Evolutionary conservation across 805 yeast genomes (phyloP).

Genomic region (Starmerella kuoi): DNA sequence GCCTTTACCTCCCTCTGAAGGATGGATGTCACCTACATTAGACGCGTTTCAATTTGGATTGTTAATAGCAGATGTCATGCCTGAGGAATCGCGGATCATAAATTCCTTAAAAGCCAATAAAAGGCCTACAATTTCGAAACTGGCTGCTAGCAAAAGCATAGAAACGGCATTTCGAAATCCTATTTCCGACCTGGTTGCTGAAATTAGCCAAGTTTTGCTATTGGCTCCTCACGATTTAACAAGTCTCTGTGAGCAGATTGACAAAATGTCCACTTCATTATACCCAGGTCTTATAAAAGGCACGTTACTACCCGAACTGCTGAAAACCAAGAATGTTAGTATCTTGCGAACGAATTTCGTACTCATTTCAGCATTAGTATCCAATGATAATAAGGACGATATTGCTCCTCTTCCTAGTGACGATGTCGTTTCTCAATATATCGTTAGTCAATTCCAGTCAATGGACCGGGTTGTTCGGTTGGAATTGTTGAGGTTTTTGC

Average conservation of each 20-base stretch:
- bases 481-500: conserved; percentile 52
- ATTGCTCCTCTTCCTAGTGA: conserved; percentile 14
- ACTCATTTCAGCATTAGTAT: conserved; percentile 3
- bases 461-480: conserved; percentile 71
- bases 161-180: conserved; percentile 30
- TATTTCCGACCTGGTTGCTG: conserved; percentile 41
- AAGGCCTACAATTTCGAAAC: conserved; percentile 16
- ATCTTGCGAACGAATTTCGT: conserved; percentile 12
- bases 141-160: conserved; percentile 16
- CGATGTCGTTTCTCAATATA: conserved; percentile 42
- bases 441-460: conserved; percentile 49
- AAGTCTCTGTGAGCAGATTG: conserved; percentile 9
- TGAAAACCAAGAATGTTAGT: conserved; percentile 25
- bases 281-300: conserved; percentile 6
- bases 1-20: conserved; percentile 25
- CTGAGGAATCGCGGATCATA: conserved; percentile 16
- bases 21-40: conserved; percentile 23
- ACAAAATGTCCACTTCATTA: not conserved
- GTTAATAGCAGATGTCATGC: conserved; percentile 37
- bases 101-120: conserved; percentile 13
- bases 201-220: conserved; percentile 40
- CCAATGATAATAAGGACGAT: not conserved
- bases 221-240: conserved; percentile 16
- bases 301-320: conserved; percentile 50
- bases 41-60: conserved; percentile 58